Conservation (phyloP, 192 early-diverging fungal genomes). For the Entomortierella chlamydospora region DNA sequence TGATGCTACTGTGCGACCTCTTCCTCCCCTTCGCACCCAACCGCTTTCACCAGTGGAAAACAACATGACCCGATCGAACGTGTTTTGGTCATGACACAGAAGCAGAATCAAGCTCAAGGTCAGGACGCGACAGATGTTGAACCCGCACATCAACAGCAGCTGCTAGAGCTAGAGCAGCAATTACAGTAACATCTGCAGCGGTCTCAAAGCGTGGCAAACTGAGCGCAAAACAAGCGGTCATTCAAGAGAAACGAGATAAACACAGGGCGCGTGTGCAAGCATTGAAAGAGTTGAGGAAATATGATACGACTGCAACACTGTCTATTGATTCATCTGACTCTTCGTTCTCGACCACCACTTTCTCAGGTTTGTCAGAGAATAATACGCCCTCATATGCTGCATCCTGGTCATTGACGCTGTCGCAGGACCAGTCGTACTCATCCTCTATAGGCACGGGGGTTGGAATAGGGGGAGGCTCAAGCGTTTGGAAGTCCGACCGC, state of each 20-base stretch:
- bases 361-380: background rate
- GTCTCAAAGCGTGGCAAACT: slow-evolving; percentile 13
- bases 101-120: background rate
- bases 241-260: slow-evolving; percentile 22
- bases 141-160: background rate
- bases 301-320: slow-evolving; percentile 7
- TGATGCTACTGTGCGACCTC: background rate
- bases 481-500: background rate
- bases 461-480: background rate
- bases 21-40: background rate
- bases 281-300: slow-evolving; percentile 19
- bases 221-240: slow-evolving; percentile 35
- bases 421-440: background rate
- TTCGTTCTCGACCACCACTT: background rate
- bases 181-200: slow-evolving; percentile 12
- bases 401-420: background rate
- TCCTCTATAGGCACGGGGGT: background rate
- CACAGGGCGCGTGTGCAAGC: slow-evolving; percentile 11
- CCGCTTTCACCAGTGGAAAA: background rate
- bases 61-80: slow-evolving; percentile 43
- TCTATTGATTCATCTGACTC: slow-evolving; percentile 9
- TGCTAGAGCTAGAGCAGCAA: background rate
- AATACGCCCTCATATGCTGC: slow-evolving; percentile 9
- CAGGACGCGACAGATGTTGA: background rate
- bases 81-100: background rate